Evolutionary conservation across 768 basidiomycete species (phyloP).

Genomic region (Saitozyma sp.): DNA sequence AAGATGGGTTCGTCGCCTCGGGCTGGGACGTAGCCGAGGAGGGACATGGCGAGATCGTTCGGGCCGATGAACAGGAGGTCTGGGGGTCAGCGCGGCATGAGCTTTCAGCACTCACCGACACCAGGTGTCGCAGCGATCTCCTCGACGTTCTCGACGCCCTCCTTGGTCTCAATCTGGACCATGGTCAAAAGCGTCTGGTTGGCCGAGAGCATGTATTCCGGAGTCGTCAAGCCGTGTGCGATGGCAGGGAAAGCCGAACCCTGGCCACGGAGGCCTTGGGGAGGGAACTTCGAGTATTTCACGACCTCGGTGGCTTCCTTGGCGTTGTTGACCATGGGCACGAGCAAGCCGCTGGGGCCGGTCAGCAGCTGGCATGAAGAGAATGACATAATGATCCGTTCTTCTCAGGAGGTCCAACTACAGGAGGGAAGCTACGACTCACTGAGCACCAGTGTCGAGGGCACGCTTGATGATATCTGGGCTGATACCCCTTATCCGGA

Average conservation of each 20-base stretch:
- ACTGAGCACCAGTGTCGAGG: conserved; percentile 50
- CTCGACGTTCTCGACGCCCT: conserved; percentile 63
- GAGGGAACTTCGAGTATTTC: conserved; percentile 46
- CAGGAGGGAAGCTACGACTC: conserved; percentile 3
- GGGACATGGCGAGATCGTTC: conserved; percentile 43
- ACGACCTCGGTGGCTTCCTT: conserved; percentile 38
- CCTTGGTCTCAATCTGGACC: conserved; percentile 68
- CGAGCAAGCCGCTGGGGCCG: conserved; percentile 37
- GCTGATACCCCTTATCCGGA: conserved; percentile 34
- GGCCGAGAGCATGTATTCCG: conserved; percentile 54
- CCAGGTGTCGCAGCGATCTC: conserved; percentile 67
- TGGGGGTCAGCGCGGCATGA: conserved; percentile 4
- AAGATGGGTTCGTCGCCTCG: conserved; percentile 35
- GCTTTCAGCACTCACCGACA: conserved; percentile 52
- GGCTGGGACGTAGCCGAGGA: conserved; percentile 44
- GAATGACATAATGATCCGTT: no score
- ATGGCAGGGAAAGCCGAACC: conserved; percentile 40
- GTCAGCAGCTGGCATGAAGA: no score
- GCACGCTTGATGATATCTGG: conserved; percentile 45
- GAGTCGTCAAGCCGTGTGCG: conserved; percentile 35
- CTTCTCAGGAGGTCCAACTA: no score
- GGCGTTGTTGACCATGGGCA: conserved; percentile 46
- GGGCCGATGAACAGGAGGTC: conserved; percentile 47
- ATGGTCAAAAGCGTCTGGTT: conserved; percentile 63
- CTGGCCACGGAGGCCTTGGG: conserved; percentile 44